Base-by-base conservation (phyloP, 371 early-diverging fungal genomes). In the Dichotomocladium elegans region DNA sequence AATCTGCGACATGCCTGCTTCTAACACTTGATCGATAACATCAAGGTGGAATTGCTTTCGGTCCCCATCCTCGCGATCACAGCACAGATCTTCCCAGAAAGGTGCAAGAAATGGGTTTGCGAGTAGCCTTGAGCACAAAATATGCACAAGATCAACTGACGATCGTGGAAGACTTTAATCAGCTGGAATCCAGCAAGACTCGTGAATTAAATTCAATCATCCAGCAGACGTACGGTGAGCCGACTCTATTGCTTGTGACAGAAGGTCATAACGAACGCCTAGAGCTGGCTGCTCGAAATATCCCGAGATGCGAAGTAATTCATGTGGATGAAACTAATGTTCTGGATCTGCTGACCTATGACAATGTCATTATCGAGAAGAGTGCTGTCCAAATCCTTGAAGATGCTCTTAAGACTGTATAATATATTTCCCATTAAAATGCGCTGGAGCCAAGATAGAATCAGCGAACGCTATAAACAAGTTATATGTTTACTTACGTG, bases 61-160 rank as follows among this genome's bases (percentile, higher is more conserved):
- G 94, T 6, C 96, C 95, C 17, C 82, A 86, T 42, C 94, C 96
- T 0, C 82, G 93, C 47, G 84, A 86, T 63, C 90, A 89, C 53
- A 80, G 84, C 15, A 91, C 86, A 17, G 86, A 91, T 47, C 73
- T 97, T 37, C 95, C 85, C 40, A 69, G 81, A 48, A 92, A 95
- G 66, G 92, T 95, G 3, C 92, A 91, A 73, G 79, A 85, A 40
- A 63, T 84, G 51, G 96, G 88, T 49, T 72, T 96, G 49, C 84
- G 94, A 29, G 76, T 88, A 17, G 94, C 92, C 1, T 72, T 97
- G 12, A 88, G 94, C 24, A 81, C 91, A 31, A 97, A 96, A 70
- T 95, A 86, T 64, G 80, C 82, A 4, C 95, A 95, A 77, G 86
- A 92, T 64, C 93, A 96, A 66, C 64, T 97, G 41, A 66, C 86